Percentiles rank a stretch among this genome's conserved stretches.
Conservation (phyloP, 2,329 filamentous ascomycete genomes). For the Botrytis sinoallii region DNA sequence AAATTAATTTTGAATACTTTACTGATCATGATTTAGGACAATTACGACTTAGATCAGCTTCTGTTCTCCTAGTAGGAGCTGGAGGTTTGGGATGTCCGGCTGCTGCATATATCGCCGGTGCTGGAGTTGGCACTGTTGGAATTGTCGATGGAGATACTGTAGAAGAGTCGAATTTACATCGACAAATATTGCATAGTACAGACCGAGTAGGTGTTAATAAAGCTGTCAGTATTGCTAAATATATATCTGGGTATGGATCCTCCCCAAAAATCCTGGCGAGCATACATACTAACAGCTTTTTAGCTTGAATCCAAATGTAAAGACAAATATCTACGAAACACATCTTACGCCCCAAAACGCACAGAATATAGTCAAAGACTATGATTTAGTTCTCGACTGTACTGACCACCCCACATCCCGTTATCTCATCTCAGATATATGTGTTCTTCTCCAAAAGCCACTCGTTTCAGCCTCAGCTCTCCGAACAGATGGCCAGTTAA, state of each 20-base stretch:
- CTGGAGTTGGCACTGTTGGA: slow-evolving; percentile 79
- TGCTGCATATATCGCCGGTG: slow-evolving; percentile 85
- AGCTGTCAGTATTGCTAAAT: slow-evolving; percentile 70
- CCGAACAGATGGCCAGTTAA: slow-evolving; percentile 83
- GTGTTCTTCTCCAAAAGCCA: slow-evolving; percentile 73
- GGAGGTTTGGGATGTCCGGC: slow-evolving; percentile 92
- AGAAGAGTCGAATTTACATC: slow-evolving; percentile 86
- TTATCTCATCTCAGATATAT: slow-evolving; percentile 89
- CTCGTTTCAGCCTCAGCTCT: slow-evolving; percentile 89
- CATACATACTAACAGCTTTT: background rate
- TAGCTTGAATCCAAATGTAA: slow-evolving; percentile 70
- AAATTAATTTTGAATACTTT: background rate
- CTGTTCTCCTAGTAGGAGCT: slow-evolving; percentile 78
- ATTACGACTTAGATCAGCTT: slow-evolving; percentile 64
- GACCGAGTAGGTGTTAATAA: slow-evolving; percentile 71
- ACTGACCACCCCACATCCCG: slow-evolving; percentile 90
- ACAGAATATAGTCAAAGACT: slow-evolving; percentile 60
- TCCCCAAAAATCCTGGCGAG: background rate
- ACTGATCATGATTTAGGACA: slow-evolving; percentile 56
- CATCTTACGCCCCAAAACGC: slow-evolving; percentile 70
- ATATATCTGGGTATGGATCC: slow-evolving; percentile 50
- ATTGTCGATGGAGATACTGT: slow-evolving; percentile 86
- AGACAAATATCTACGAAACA: slow-evolving; percentile 58
- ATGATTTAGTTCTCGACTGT: slow-evolving; percentile 88
- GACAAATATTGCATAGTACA: slow-evolving; percentile 80